phyloP scores from a whole-genome alignment of 805 yeast genomes.

The Hanseniaspora hatyaiensis region DNA sequence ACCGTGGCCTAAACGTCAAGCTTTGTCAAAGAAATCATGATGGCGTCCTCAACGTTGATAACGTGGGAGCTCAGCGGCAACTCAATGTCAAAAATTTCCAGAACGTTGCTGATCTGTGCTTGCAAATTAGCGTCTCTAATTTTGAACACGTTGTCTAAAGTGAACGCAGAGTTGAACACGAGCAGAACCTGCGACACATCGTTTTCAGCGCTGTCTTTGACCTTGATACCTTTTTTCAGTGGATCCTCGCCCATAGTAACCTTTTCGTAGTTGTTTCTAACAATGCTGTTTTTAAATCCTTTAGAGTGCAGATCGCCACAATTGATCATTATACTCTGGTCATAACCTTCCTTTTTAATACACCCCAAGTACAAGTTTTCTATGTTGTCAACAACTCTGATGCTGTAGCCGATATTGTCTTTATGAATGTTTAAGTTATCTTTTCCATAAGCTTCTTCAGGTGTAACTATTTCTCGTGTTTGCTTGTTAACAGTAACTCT shows the following conservation, averaged over 20 bases:
- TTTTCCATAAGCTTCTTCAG: conserved; percentile 50
- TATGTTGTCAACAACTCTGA: conserved; percentile 52
- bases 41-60: conserved; percentile 55
- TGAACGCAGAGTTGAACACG: conserved; percentile 53
- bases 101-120: conserved; percentile 39
- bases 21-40: conserved; percentile 45
- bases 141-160: conserved; percentile 42
- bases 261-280: conserved; percentile 24
- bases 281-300: conserved; percentile 22
- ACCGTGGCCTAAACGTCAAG: background rate
- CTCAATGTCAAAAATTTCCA: conserved; percentile 60
- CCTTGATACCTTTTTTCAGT: conserved; percentile 1
- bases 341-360: conserved; percentile 54
- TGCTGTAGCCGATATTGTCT: conserved; percentile 59
- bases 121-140: conserved; percentile 40
- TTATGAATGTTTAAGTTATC: conserved; percentile 45
- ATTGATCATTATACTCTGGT: conserved; percentile 51
- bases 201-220: conserved; percentile 14
- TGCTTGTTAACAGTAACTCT: conserved; percentile 69
- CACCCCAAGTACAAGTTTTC: conserved; percentile 61
- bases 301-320: conserved; percentile 52
- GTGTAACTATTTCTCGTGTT: conserved; percentile 53
- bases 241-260: conserved; percentile 18
- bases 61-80: conserved; percentile 20
- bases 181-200: conserved; percentile 35